phyloP scores from a whole-genome alignment of 768 basidiomycete species.

The Tricholoma hemisulphureum region DNA sequence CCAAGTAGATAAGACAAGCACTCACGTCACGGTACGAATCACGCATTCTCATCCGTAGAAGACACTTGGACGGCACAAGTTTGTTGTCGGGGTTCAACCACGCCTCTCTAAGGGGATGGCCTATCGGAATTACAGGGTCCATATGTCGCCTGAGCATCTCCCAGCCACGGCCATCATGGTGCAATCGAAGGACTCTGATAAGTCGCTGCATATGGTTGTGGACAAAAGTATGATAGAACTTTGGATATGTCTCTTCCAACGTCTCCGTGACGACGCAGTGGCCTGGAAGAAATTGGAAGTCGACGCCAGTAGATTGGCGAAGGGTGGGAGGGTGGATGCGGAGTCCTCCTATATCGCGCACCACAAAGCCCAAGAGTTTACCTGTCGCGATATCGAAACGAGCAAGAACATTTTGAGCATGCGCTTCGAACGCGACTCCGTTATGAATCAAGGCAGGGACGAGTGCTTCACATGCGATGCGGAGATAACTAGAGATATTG shows the following conservation, averaged over 20 bases:
- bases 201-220: slow-evolving; percentile 61
- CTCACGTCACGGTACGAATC: slow-evolving; percentile 56
- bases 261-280: slow-evolving; percentile 51
- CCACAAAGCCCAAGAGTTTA: slow-evolving; percentile 47
- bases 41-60: slow-evolving; percentile 57
- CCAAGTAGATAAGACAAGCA: neutral
- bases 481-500: slow-evolving; percentile 40
- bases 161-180: slow-evolving; percentile 53
- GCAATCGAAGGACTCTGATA: slow-evolving; percentile 51
- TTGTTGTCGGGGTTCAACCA: slow-evolving; percentile 44
- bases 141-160: slow-evolving; percentile 47
- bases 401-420: slow-evolving; percentile 55
- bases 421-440: slow-evolving; percentile 61
- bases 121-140: slow-evolving; percentile 40
- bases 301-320: slow-evolving; percentile 44
- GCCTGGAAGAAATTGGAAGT: slow-evolving; percentile 51
- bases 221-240: slow-evolving; percentile 59
- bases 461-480: slow-evolving; percentile 49
- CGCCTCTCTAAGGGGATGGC: slow-evolving; percentile 43
- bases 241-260: slow-evolving; percentile 50
- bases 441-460: slow-evolving; percentile 52
- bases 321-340: slow-evolving; percentile 53
- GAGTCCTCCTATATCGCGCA: slow-evolving; percentile 58
- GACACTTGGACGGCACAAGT: slow-evolving; percentile 51
- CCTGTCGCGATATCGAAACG: slow-evolving; percentile 44